A percentile compares a stretch with the other conserved stretches of the same genome.
Conservation (phyloP, 768 basidiomycete species). For the Agaricus bisporus region DNA sequence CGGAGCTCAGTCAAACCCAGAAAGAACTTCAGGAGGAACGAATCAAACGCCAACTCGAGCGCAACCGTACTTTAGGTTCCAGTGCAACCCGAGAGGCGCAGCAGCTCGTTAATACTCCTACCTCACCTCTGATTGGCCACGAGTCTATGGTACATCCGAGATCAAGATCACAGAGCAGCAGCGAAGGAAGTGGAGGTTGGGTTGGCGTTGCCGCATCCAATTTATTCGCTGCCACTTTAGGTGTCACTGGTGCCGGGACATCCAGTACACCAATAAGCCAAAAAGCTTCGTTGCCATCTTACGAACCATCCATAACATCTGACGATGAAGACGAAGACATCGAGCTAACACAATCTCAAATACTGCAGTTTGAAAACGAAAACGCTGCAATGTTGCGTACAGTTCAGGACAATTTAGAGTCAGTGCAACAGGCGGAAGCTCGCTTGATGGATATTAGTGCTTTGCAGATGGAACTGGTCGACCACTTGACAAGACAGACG, state of each 20-base stretch:
- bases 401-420: constrained; percentile 81
- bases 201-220: constrained; percentile 53
- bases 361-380: constrained; percentile 89
- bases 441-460: constrained; percentile 89
- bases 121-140: constrained; percentile 14
- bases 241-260: constrained; percentile 26
- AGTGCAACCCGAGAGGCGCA: constrained; percentile 62
- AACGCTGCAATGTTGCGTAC: constrained; percentile 81
- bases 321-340: constrained; percentile 66
- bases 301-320: constrained; percentile 27
- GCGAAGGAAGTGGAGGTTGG: constrained; percentile 29
- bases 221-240: constrained; percentile 57
- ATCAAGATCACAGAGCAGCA: constrained; percentile 9
- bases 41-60: constrained; percentile 80
- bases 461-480: constrained; percentile 87
- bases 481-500: constrained; percentile 83
- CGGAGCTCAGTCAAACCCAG: constrained; percentile 72
- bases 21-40: constrained; percentile 94
- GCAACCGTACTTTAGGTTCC: constrained; percentile 77
- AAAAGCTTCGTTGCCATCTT: constrained; percentile 13
- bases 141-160: constrained; percentile 29
- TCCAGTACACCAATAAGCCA: constrained; percentile 11
- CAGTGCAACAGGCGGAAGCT: constrained; percentile 89
- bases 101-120: constrained; percentile 20
- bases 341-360: constrained; percentile 81